Percentiles rank a stretch among this genome's conserved stretches.
Evolutionary conservation across 768 basidiomycete species (phyloP).

Genomic region (Cystofilobasidium ferigula): DNA sequence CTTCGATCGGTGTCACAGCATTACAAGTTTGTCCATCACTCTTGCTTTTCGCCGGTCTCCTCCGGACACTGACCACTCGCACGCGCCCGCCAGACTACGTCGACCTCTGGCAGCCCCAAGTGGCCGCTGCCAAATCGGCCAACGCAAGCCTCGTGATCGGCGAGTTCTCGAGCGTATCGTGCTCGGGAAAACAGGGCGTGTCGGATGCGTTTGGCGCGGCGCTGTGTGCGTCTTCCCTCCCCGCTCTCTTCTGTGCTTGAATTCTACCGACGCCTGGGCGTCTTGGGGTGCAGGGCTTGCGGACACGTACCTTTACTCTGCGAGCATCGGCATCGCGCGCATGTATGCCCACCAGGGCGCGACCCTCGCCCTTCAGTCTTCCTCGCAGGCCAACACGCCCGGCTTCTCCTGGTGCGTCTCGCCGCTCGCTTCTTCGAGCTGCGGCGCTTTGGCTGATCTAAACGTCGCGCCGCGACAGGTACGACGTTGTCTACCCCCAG

Average conservation of each 20-base stretch:
- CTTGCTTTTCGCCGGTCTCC: neutral
- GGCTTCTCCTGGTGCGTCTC: slow-evolving; percentile 31
- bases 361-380: slow-evolving; percentile 37
- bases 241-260: neutral
- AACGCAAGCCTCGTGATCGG: slow-evolving; percentile 20
- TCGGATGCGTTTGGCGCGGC: slow-evolving; percentile 38
- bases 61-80: neutral
- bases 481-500: slow-evolving; percentile 38
- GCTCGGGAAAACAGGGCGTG: slow-evolving; percentile 39
- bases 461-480: slow-evolving; percentile 36
- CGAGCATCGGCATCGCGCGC: slow-evolving; percentile 34
- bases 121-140: slow-evolving; percentile 31
- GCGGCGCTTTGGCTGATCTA: slow-evolving; percentile 33
- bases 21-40: slow-evolving; percentile 28
- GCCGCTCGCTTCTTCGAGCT: neutral
- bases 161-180: slow-evolving; percentile 29
- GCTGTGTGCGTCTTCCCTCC: neutral
- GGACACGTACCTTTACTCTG: slow-evolving; percentile 36
- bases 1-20: slow-evolving; percentile 24
- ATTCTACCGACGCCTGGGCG: no score
- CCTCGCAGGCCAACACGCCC: slow-evolving; percentile 34
- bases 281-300: slow-evolving; percentile 33
- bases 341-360: slow-evolving; percentile 39
- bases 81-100: slow-evolving; percentile 30
- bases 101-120: slow-evolving; percentile 37